Evolutionary conservation across 176 grass and related monocot species (phyloP).

Genomic region (Triticum monococcum): DNA sequence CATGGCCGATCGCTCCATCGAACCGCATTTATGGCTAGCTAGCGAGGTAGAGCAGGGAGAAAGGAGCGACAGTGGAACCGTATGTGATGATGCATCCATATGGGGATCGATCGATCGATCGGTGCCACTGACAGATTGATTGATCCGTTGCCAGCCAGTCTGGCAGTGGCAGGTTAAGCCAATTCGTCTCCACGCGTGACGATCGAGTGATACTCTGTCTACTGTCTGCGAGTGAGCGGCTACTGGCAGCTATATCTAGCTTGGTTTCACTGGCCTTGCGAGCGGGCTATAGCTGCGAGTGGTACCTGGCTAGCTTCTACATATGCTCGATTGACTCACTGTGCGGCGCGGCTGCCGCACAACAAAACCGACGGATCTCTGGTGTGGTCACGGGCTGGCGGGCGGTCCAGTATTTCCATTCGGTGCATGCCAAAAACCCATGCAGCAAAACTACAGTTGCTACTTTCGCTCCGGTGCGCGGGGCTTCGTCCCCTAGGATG

Average conservation of each 20-base stretch:
- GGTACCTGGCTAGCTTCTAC: neutral
- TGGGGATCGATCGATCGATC: neutral
- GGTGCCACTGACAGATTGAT: neutral
- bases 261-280: neutral
- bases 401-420: neutral
- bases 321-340: neutral
- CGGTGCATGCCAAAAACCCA: neutral
- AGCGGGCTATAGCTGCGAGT: too few species aligned
- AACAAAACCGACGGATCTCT: neutral
- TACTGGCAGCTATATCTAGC: too few species aligned
- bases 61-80: neutral
- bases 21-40: neutral
- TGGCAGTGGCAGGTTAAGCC: neutral
- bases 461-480: neutral
- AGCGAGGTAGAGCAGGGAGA: neutral
- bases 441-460: neutral
- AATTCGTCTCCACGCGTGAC: neutral
- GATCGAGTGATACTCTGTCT: too few species aligned
- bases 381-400: constrained; percentile 6
- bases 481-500: neutral
- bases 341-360: neutral
- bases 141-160: neutral
- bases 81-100: neutral
- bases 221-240: too few species aligned
- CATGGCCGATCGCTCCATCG: neutral